phyloP scores from a whole-genome alignment of 371 early-diverging fungal genomes.

The Rhizopus delemar region DNA sequence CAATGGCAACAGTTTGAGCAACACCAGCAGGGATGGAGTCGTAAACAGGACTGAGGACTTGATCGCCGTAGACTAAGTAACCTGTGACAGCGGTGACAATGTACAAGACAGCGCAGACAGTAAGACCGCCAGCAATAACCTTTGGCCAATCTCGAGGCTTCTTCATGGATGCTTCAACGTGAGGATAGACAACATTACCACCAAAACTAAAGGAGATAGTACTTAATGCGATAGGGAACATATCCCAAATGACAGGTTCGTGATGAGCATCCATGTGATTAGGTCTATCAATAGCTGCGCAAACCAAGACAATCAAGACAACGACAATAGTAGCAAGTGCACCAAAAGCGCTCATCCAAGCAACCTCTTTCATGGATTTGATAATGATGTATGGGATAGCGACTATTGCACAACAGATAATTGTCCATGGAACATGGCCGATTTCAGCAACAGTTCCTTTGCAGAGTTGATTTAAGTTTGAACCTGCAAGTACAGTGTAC shows the following conservation, averaged over 20 bases:
- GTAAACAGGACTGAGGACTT: constrained; percentile 72
- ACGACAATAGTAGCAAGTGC: constrained; percentile 53
- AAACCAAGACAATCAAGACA: constrained; percentile 46
- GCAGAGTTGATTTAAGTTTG: constrained; percentile 47
- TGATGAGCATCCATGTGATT: constrained; percentile 32
- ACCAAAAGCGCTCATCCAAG: constrained; percentile 65
- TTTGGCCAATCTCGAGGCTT: constrained; percentile 73
- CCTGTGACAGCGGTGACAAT: constrained; percentile 74
- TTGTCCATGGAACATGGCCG: constrained; percentile 57
- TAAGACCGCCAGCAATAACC: constrained; percentile 69
- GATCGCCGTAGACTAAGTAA: constrained; percentile 79
- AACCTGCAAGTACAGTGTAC: constrained; percentile 58
- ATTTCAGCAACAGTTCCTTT: constrained; percentile 42
- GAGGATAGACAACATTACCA: constrained; percentile 83
- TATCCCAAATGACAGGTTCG: constrained; percentile 50
- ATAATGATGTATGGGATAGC: constrained; percentile 59
- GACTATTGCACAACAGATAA: constrained; percentile 58
- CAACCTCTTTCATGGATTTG: constrained; percentile 64
- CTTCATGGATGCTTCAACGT: constrained; percentile 84
- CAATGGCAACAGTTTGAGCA: constrained; percentile 57
- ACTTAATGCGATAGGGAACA: constrained; percentile 60
- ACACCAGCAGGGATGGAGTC: constrained; percentile 68
- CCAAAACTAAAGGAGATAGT: constrained; percentile 80
- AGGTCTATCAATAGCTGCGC: constrained; percentile 37
- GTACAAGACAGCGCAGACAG: constrained; percentile 76